Evolutionary conservation across 441 rosid genomes (phyloP).

Genomic region (Euphorbia schlechtendalii): DNA sequence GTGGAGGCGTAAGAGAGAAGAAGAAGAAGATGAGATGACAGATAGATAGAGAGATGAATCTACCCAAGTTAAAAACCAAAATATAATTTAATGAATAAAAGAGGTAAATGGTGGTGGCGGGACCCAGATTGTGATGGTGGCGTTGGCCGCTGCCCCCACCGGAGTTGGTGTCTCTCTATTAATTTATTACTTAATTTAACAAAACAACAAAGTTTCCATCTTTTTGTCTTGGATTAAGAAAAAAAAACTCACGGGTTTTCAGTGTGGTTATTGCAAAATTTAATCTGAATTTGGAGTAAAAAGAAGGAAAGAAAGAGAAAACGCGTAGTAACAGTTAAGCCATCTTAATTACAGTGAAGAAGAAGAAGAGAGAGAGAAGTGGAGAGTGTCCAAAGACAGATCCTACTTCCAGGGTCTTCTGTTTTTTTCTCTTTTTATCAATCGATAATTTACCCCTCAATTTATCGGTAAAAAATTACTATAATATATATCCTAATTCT

Average conservation of each 20-base stretch:
- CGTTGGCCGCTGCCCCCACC: constrained; percentile 35
- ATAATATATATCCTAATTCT: too few species aligned
- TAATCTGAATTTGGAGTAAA: not conserved
- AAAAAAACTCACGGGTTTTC: not conserved
- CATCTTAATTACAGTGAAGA: not conserved
- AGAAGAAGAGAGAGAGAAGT: not conserved
- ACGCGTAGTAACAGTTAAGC: constrained; percentile 12
- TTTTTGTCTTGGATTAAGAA: not conserved
- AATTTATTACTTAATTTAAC: not conserved
- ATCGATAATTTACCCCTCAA: not conserved
- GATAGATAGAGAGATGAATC: constrained; percentile 6
- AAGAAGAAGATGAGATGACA: constrained; percentile 22
- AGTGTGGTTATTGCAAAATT: not conserved
- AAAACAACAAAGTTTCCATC: not conserved
- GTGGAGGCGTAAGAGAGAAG: constrained; percentile 16
- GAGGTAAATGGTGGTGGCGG: constrained; percentile 23
- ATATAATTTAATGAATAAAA: not conserved
- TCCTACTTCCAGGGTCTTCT: constrained; percentile 15
- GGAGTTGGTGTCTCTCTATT: constrained; percentile 14
- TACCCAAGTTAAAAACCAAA: not conserved
- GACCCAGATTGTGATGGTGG: constrained; percentile 41
- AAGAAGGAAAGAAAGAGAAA: not conserved
- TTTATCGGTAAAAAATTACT: not conserved
- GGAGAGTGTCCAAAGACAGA: constrained; percentile 18
- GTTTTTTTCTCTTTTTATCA: not conserved